Evolutionary conservation across 805 yeast genomes (phyloP).

Genomic region (Starmera pachycereana): DNA sequence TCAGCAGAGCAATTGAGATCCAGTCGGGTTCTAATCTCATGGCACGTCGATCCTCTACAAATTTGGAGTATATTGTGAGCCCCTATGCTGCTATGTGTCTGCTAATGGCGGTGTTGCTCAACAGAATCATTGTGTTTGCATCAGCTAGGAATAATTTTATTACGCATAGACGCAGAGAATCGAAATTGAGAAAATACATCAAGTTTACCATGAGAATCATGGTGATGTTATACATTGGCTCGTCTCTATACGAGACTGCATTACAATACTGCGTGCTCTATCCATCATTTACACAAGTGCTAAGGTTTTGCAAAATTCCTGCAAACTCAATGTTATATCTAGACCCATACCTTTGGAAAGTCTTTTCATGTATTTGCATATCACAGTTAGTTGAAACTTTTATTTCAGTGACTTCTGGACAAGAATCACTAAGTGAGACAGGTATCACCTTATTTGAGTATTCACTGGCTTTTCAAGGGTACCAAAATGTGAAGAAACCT

Average conservation of each 20-base stretch:
- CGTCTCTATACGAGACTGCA: background rate
- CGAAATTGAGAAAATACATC: no score
- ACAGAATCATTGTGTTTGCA: constrained; percentile 50
- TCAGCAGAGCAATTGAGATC: constrained; percentile 12
- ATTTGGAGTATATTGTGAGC: constrained; percentile 33
- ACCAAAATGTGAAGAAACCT: constrained; percentile 39
- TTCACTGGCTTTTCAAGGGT: constrained; percentile 68
- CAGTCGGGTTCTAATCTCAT: constrained; percentile 11
- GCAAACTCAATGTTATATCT: constrained; percentile 6
- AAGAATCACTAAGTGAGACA: constrained; percentile 47
- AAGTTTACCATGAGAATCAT: background rate
- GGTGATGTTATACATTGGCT: constrained; percentile 3
- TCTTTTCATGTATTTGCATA: constrained; percentile 47
- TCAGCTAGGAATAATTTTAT: constrained; percentile 31
- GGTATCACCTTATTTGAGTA: constrained; percentile 69
- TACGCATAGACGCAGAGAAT: no score
- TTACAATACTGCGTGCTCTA: background rate
- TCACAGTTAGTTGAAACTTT: constrained; percentile 61
- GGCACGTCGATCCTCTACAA: background rate
- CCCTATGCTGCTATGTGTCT: constrained; percentile 44
- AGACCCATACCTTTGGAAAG: constrained; percentile 46
- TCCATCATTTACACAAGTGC: no score
- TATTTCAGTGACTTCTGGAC: constrained; percentile 45
- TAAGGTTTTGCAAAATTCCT: no score
- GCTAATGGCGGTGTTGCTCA: constrained; percentile 45